phyloP scores from a whole-genome alignment of 2,329 filamentous ascomycete genomes.

The Lecanosticta acicola region DNA sequence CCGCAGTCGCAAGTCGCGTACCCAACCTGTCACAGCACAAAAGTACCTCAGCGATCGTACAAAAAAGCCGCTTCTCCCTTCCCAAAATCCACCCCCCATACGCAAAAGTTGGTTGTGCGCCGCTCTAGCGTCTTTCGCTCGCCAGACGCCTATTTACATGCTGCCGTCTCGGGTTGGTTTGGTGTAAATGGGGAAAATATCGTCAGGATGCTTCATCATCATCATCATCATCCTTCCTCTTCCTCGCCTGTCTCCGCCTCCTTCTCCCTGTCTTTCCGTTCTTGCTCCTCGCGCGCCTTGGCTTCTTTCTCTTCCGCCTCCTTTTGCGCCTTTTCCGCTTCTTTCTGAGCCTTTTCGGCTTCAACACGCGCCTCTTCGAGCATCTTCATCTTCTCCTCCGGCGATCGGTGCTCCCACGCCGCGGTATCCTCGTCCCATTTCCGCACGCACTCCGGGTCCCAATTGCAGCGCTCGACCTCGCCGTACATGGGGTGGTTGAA shows the following conservation, averaged over 20 bases:
- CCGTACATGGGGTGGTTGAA: conserved; percentile 64
- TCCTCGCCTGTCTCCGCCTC: no score
- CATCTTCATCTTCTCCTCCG: conserved; percentile 54
- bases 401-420: conserved; percentile 53
- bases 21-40: no score
- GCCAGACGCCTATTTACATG: background rate
- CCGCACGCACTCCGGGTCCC: conserved; percentile 58
- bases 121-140: background rate
- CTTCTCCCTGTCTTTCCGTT: background rate
- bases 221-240: no score
- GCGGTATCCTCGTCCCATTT: conserved; percentile 62
- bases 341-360: conserved; percentile 16
- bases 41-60: no score
- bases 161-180: background rate
- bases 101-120: no score
- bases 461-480: conserved; percentile 66
- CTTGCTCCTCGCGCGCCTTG: conserved; percentile 1
- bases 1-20: no score
- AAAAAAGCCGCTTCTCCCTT: no score
- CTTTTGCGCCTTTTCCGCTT: conserved; percentile 19
- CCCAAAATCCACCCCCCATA: no score
- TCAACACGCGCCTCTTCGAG: conserved; percentile 20
- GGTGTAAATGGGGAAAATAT: background rate
- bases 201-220: background rate
- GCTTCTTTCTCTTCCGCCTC: conserved; percentile 19